Evolutionary conservation across 1,284 basidiomycete genomes (phyloP).

Genomic region (Sutorius eximius): DNA sequence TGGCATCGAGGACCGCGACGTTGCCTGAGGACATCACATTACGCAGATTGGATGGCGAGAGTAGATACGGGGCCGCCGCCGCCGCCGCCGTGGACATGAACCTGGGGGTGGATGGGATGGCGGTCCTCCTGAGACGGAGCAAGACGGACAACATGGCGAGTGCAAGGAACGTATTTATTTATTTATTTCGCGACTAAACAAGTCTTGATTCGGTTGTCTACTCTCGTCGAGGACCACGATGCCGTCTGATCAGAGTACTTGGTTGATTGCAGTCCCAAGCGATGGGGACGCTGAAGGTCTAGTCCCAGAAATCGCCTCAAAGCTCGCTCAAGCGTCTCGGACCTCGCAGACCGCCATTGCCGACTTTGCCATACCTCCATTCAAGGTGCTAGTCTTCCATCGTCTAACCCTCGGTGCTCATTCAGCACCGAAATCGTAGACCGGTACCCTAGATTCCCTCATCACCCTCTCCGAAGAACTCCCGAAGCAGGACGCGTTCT

Average conservation of each 20-base stretch:
- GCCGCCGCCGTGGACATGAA: slow-evolving; percentile 36
- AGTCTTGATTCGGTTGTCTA: slow-evolving; percentile 21
- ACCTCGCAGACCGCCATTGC: slow-evolving; percentile 47
- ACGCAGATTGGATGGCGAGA: slow-evolving; percentile 52
- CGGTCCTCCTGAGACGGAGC: slow-evolving; percentile 13
- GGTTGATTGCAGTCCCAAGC: slow-evolving; percentile 74
- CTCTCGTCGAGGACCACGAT: slow-evolving; percentile 39
- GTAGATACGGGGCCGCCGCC: slow-evolving; percentile 45
- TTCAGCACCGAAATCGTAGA: slow-evolving; percentile 49
- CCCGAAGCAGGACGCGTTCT: slow-evolving; percentile 88
- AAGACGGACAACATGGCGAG: slow-evolving; percentile 1
- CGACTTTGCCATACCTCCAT: slow-evolving; percentile 67
- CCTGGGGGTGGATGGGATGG: slow-evolving; percentile 14
- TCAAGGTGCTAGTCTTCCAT: slow-evolving; percentile 58
- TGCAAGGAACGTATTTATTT: slow-evolving; percentile 2
- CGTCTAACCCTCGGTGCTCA: slow-evolving; percentile 11
- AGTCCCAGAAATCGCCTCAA: slow-evolving; percentile 59
- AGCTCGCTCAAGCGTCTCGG: slow-evolving; percentile 57
- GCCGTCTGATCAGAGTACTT: slow-evolving; percentile 86
- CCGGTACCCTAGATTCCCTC: slow-evolving; percentile 91
- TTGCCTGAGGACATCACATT: slow-evolving; percentile 35
- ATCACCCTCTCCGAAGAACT: slow-evolving; percentile 90
- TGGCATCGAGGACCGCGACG: slow-evolving; percentile 68
- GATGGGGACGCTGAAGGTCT: slow-evolving; percentile 75
- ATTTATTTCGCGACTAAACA: slow-evolving; percentile 4